A percentile compares a stretch with the other conserved stretches of the same genome.
These are phyloP conservation scores for Amylocystis lapponica DNA, from an alignment of 768 basidiomycete species.

Conservation along the genomic window DNA sequence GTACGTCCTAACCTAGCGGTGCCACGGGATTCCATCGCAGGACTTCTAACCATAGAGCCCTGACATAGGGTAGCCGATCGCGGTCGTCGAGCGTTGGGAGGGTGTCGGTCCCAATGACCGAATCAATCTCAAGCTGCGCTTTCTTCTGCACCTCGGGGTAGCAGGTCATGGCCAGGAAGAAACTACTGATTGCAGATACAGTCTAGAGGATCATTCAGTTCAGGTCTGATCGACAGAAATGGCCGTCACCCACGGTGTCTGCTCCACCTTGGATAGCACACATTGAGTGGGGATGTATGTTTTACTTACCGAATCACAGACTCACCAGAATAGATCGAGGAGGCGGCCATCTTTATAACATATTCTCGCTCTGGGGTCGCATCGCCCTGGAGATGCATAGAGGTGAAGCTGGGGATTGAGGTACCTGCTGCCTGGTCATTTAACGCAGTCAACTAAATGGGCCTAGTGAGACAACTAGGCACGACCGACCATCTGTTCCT, in stretches of 20 bases:
- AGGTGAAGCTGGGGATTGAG: constrained; percentile 14
- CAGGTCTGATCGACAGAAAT: neutral
- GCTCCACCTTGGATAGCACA: constrained; percentile 8
- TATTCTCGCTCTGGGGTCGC: constrained; percentile 4
- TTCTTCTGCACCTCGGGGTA: constrained; percentile 32
- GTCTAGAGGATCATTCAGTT: constrained; percentile 20
- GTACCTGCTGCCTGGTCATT: constrained; percentile 11
- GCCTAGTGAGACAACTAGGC: neutral
- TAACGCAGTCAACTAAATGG: neutral
- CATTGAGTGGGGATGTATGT: neutral
- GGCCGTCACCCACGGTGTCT: constrained; percentile 14
- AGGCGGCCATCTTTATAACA: constrained; percentile 10
- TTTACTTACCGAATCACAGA: neutral
- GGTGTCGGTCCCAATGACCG: constrained; percentile 25
- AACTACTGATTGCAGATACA: constrained; percentile 24
- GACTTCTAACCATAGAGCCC: constrained; percentile 25
- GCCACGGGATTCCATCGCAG: constrained; percentile 31
- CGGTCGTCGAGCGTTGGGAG: constrained; percentile 39
- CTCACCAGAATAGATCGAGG: constrained; percentile 13
- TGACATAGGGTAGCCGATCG: constrained; percentile 15
- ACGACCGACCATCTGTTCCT: constrained; percentile 25
- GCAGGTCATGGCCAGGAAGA: constrained; percentile 31
- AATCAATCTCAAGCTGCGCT: constrained; percentile 33
- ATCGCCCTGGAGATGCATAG: constrained; percentile 10
- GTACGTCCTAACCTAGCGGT: constrained; percentile 26